Percentiles rank a stretch among this genome's conserved stretches.
Conservation (phyloP, 1,139 yeast genomes). For the Eremothecium coryli region DNA sequence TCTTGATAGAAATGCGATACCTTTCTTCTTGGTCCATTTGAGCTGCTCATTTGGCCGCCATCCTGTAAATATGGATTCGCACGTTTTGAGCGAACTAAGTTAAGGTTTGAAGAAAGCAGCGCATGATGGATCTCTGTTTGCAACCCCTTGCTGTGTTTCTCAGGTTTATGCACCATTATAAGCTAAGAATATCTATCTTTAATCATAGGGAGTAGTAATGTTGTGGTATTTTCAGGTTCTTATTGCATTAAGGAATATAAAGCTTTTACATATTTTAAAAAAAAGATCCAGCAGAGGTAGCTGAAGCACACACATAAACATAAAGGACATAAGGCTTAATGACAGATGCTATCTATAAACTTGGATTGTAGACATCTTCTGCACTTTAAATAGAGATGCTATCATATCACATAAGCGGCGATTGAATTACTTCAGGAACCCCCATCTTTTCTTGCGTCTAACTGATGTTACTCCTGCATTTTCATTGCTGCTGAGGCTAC, state of each 20-base stretch:
- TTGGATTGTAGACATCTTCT: too few relatives aligned
- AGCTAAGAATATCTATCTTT: too few relatives aligned
- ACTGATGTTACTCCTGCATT: conserved; percentile 6
- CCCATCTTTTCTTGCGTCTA: conserved; percentile 5
- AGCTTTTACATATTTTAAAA: too few relatives aligned
- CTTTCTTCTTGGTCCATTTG: conserved; percentile 11
- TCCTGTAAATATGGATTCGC: conserved; percentile 25
- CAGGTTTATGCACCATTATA: background rate
- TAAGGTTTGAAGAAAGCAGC: conserved; percentile 23
- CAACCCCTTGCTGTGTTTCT: conserved; percentile 16
- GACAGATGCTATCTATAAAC: too few relatives aligned
- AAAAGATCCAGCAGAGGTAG: too few relatives aligned
- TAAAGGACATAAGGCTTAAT: too few relatives aligned
- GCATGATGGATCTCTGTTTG: conserved; percentile 27
- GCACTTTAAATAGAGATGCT: too few relatives aligned
- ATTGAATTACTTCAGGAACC: conserved; percentile 1
- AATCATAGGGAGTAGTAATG: too few relatives aligned
- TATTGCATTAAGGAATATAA: too few relatives aligned
- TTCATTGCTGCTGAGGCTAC: conserved; percentile 16
- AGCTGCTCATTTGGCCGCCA: conserved; percentile 4
- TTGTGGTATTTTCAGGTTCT: too few relatives aligned
- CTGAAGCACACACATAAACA: too few relatives aligned
- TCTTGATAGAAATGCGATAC: conserved; percentile 18
- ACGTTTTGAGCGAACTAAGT: conserved; percentile 21
- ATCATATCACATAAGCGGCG: too few relatives aligned